A percentile compares a stretch with the other conserved stretches of the same genome.
Evolutionary conservation across 495 filamentous ascomycete species (phyloP).

Genomic region (Lophiotrema nucula): DNA sequence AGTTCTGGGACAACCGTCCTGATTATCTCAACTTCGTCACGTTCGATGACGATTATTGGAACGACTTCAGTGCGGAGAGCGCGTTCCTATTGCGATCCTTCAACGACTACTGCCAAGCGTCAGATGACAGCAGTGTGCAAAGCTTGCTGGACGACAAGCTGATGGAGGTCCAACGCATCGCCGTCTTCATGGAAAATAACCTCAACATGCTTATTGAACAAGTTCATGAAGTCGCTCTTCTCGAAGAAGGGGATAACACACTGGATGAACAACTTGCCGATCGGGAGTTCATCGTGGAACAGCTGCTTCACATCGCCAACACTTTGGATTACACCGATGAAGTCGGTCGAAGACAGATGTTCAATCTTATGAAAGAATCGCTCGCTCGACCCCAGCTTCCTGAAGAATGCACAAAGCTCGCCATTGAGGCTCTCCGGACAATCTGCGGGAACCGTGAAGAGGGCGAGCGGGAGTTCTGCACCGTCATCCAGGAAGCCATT

Average conservation of each 20-base stretch:
- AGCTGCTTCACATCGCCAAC: slow-evolving; percentile 86
- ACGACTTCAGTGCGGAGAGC: slow-evolving; percentile 77
- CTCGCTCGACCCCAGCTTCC: slow-evolving; percentile 84
- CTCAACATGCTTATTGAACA: slow-evolving; percentile 69
- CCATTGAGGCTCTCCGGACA: slow-evolving; percentile 74
- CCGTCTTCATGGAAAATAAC: slow-evolving; percentile 76
- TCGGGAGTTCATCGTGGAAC: slow-evolving; percentile 91
- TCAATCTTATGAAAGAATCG: slow-evolving; percentile 77
- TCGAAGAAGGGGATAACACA: slow-evolving; percentile 62
- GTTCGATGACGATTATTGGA: slow-evolving; percentile 87
- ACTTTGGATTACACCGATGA: slow-evolving; percentile 89
- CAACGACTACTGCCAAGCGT: slow-evolving; percentile 82
- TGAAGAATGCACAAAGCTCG: slow-evolving; percentile 87
- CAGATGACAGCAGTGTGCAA: slow-evolving; percentile 67
- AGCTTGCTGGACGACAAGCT: slow-evolving; percentile 83
- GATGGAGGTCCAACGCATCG: slow-evolving; percentile 88
- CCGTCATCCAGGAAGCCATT: slow-evolving; percentile 85
- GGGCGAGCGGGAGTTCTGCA: slow-evolving; percentile 90
- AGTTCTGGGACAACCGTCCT: slow-evolving; percentile 91
- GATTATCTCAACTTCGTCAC: slow-evolving; percentile 80
- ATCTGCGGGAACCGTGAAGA: slow-evolving; percentile 74
- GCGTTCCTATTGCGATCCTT: slow-evolving; percentile 86
- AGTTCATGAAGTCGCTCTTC: slow-evolving; percentile 56
- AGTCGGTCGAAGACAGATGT: slow-evolving; percentile 92
- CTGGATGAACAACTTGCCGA: slow-evolving; percentile 80